These are phyloP conservation scores for Rhynchosporium agropyri DNA, from an alignment of 2,329 filamentous ascomycete genomes.

Conservation along the genomic window DNA sequence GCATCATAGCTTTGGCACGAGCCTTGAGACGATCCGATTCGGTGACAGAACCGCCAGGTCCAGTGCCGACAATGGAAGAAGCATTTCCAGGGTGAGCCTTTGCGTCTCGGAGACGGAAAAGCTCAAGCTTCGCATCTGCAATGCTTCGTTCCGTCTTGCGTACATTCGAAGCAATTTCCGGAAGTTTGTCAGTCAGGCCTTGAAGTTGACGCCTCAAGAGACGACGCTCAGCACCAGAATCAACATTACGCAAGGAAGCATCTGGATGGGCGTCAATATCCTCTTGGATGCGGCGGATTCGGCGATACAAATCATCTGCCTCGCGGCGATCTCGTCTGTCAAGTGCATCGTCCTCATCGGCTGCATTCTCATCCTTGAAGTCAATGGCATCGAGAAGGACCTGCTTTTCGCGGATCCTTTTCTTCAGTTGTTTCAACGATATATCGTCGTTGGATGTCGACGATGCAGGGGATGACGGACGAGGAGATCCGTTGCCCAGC, in stretches of 20 bases:
- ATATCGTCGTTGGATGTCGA: constrained; percentile 77
- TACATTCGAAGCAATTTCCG: constrained; percentile 89
- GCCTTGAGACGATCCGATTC: constrained; percentile 95
- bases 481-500: constrained; percentile 72
- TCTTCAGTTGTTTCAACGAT: constrained; percentile 82
- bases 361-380: constrained; percentile 87
- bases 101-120: constrained; percentile 91
- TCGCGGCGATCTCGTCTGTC: constrained; percentile 90
- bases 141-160: constrained; percentile 90
- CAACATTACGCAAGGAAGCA: constrained; percentile 66
- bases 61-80: constrained; percentile 83
- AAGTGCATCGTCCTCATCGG: constrained; percentile 88
- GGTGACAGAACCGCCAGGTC: constrained; percentile 85
- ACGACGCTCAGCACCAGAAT: constrained; percentile 86
- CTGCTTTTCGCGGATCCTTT: constrained; percentile 93
- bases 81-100: constrained; percentile 86
- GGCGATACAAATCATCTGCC: constrained; percentile 89
- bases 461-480: constrained; percentile 74
- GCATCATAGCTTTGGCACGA: constrained; percentile 97
- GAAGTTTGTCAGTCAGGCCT: constrained; percentile 83
- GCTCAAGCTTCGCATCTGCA: constrained; percentile 84
- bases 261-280: constrained; percentile 93
- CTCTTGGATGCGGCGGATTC: constrained; percentile 87
- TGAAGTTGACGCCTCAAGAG: constrained; percentile 88
- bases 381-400: constrained; percentile 94